Percentiles rank a stretch among this genome's conserved stretches.
These are phyloP conservation scores for Xanthoconium purpureum DNA, from an alignment of 768 basidiomycete genomes.

Conservation along the genomic window DNA sequence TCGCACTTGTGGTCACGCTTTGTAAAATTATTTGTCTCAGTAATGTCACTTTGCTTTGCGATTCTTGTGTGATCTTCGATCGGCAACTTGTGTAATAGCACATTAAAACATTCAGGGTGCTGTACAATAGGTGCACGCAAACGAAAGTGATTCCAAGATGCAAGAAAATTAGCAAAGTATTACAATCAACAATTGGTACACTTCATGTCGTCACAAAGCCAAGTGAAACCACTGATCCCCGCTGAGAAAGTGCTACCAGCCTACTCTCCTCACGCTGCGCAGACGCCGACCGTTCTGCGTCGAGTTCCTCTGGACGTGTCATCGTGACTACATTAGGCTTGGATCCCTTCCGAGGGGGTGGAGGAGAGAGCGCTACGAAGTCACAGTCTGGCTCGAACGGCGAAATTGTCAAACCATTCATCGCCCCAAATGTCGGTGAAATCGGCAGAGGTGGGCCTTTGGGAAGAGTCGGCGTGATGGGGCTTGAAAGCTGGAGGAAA, in stretches of 20 bases:
- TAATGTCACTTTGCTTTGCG: neutral
- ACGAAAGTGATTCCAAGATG: neutral
- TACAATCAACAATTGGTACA: neutral
- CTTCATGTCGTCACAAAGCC: conserved; percentile 44
- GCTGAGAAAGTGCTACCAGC: conserved; percentile 42
- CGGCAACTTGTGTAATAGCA: neutral
- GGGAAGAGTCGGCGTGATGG: conserved; percentile 34
- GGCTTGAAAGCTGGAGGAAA: conserved; percentile 56
- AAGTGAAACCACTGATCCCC: conserved; percentile 53
- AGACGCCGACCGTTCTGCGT: conserved; percentile 10
- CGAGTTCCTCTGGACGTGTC: conserved; percentile 10
- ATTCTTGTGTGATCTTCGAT: neutral
- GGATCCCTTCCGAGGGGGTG: conserved; percentile 63
- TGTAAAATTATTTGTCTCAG: conserved; percentile 17
- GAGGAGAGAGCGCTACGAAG: conserved; percentile 56
- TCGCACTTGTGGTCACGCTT: conserved; percentile 6
- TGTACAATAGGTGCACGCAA: neutral
- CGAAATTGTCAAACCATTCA: conserved; percentile 9
- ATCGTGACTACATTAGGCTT: conserved; percentile 38
- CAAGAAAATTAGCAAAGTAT: conserved; percentile 17
- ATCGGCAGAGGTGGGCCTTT: conserved; percentile 20
- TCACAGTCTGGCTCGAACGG: conserved; percentile 32
- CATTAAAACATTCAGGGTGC: neutral
- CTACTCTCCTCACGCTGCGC: conserved; percentile 9
- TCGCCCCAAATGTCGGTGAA: conserved; percentile 16